Percentiles rank a stretch among this genome's conserved stretches.
Evolutionary conservation across 257 asterid genomes (phyloP).

Genomic region (Handroanthus guayacan): DNA sequence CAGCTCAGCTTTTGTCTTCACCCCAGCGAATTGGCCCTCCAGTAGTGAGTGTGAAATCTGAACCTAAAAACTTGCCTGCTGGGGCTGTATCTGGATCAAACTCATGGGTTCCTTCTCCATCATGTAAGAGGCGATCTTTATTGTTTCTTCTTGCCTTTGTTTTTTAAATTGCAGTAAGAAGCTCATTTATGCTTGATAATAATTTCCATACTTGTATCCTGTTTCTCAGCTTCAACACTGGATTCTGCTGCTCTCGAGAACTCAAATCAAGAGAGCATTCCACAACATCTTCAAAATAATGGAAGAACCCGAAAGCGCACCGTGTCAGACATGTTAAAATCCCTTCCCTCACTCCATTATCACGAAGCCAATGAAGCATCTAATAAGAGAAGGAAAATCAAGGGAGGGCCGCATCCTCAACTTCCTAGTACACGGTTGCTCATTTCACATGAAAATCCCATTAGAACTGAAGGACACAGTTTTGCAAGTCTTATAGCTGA

Average conservation of each 20-base stretch:
- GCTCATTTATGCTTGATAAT: slow-evolving; percentile 26
- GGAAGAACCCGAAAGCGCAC: slow-evolving; percentile 70
- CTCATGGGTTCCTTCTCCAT: slow-evolving; percentile 66
- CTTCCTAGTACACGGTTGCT: slow-evolving; percentile 49
- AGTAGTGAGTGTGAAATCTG: slow-evolving; percentile 50
- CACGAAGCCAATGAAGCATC: slow-evolving; percentile 53
- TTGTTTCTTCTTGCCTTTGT: slow-evolving; percentile 24
- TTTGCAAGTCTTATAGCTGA: slow-evolving; percentile 80
- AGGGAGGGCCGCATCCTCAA: slow-evolving; percentile 48
- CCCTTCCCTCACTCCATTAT: slow-evolving; percentile 75
- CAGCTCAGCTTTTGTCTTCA: slow-evolving; percentile 57
- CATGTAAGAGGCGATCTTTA: slow-evolving; percentile 61
- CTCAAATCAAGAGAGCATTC: slow-evolving; percentile 50
- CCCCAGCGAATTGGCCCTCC: slow-evolving; percentile 51
- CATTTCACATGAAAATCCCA: slow-evolving; percentile 53
- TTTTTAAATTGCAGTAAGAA: slow-evolving; percentile 26
- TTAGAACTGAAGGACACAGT: slow-evolving; percentile 60
- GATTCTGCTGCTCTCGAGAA: slow-evolving; percentile 56
- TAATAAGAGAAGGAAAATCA: slow-evolving; percentile 72
- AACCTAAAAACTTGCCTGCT: slow-evolving; percentile 50
- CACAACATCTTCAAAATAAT: slow-evolving; percentile 52
- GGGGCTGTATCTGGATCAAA: slow-evolving; percentile 57
- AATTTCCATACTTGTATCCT: slow-evolving; percentile 34
- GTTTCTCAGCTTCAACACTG: slow-evolving; percentile 58
- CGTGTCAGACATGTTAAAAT: slow-evolving; percentile 69